Evolutionary conservation across 805 yeast genomes (phyloP).

Genomic region (Candida berthetii): DNA sequence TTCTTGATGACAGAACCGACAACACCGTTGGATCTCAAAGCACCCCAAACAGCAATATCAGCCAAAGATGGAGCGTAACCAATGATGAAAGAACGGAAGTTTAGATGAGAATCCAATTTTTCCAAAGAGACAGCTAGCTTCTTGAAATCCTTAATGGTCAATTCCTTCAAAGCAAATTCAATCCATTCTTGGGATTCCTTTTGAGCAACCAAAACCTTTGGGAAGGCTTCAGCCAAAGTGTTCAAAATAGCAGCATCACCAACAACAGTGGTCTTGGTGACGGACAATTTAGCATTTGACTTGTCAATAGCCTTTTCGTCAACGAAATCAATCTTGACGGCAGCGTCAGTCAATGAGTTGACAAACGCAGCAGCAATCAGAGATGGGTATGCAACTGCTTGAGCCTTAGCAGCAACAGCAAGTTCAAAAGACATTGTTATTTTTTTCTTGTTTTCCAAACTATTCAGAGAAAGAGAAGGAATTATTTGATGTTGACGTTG

Average conservation of each 20-base stretch:
- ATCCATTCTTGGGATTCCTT: constrained; percentile 55
- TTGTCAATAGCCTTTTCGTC: constrained; percentile 67
- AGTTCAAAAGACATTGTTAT: constrained; percentile 33
- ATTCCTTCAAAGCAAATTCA: constrained; percentile 57
- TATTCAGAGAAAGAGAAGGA: too few relatives aligned
- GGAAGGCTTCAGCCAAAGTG: constrained; percentile 45
- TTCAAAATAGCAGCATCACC: constrained; percentile 39
- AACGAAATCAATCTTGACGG: constrained; percentile 56
- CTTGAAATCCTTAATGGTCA: constrained; percentile 83
- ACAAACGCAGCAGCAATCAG: constrained; percentile 74
- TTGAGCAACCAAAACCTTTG: constrained; percentile 30
- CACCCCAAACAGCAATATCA: constrained; percentile 92
- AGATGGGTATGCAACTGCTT: constrained; percentile 71
- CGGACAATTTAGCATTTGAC: constrained; percentile 16
- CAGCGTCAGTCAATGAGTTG: constrained; percentile 42
- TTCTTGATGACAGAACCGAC: constrained; percentile 87
- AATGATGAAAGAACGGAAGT: constrained; percentile 72
- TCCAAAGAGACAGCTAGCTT: constrained; percentile 74
- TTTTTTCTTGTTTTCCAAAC: too few relatives aligned
- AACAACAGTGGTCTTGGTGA: constrained; percentile 4
- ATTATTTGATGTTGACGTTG: too few relatives aligned
- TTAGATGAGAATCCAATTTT: constrained; percentile 73
- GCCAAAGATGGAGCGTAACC: constrained; percentile 69
- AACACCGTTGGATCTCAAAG: constrained; percentile 85
- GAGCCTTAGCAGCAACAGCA: constrained; percentile 81